A percentile compares a stretch with the other conserved stretches of the same genome.
Conservation (phyloP, 148 eudicot genomes). For the Selenicereus undatus region DNA sequence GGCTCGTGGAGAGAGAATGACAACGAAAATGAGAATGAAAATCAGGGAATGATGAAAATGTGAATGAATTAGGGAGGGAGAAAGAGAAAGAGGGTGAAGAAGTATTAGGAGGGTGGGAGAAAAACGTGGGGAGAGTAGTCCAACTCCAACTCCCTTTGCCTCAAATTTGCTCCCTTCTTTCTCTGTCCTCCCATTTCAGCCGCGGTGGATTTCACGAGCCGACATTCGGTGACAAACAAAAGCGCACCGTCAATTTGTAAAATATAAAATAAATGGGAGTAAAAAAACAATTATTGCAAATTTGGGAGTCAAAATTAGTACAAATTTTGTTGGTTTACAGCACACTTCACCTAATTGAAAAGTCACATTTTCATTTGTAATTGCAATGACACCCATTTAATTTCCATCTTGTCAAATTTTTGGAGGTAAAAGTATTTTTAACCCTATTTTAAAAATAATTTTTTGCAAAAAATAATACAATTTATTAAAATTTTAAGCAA, state of each 20-base stretch:
- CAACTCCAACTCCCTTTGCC: not conserved
- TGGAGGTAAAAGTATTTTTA: too few relatives aligned
- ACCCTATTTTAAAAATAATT: too few relatives aligned
- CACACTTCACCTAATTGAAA: not conserved
- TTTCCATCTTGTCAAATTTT: too few relatives aligned
- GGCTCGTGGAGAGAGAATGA: conserved; percentile 9
- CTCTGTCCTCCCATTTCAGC: not conserved
- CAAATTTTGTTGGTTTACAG: not conserved
- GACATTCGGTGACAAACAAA: conserved; percentile 12
- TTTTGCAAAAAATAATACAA: too few relatives aligned
- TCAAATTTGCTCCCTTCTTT: not conserved
- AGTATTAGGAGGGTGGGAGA: conserved; percentile 8
- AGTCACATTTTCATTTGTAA: not conserved
- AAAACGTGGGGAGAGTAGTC: conserved; percentile 4
- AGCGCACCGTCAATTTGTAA: not conserved
- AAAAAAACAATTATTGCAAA: too few relatives aligned
- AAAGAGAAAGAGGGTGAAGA: not conserved
- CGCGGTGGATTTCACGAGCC: conserved; percentile 27
- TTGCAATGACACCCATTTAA: too few relatives aligned
- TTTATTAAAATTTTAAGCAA: too few relatives aligned
- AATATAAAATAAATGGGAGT: too few relatives aligned
- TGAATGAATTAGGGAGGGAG: not conserved
- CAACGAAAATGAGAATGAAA: not conserved
- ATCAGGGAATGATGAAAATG: not conserved
- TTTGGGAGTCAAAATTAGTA: not conserved